A percentile compares a stretch with the other conserved stretches of the same genome.
Evolutionary conservation across 768 basidiomycete genomes (phyloP).

Genomic region (Strobilomyces echinocephalus): DNA sequence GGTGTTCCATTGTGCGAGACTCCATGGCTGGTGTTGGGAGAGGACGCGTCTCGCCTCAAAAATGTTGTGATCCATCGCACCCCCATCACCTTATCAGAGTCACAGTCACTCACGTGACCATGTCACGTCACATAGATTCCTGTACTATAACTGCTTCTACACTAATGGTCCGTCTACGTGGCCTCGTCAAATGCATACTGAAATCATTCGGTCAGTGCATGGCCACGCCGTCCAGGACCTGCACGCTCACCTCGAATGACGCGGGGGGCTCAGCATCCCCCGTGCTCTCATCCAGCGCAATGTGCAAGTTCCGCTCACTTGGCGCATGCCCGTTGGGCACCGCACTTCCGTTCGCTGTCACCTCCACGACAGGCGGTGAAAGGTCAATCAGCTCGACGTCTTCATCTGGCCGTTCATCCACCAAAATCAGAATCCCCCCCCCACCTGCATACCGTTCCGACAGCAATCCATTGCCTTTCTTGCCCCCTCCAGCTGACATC

Average conservation of each 20-base stretch:
- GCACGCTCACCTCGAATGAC: conserved; percentile 71
- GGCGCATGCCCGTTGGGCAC: conserved; percentile 23
- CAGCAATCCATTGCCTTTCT: conserved; percentile 31
- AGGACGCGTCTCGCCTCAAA: conserved; percentile 16
- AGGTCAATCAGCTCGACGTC: conserved; percentile 71
- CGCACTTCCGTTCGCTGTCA: conserved; percentile 26
- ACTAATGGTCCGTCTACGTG: conserved; percentile 26
- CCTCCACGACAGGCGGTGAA: conserved; percentile 35
- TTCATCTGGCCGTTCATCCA: conserved; percentile 67
- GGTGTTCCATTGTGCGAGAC: conserved; percentile 69
- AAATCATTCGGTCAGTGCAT: conserved; percentile 18
- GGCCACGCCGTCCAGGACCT: background rate
- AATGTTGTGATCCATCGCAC: background rate
- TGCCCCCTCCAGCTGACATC: conserved; percentile 18
- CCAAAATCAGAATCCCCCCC: conserved; percentile 82
- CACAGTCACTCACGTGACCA: conserved; percentile 20
- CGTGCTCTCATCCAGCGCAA: conserved; percentile 64
- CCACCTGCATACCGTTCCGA: conserved; percentile 71
- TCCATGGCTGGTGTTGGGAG: conserved; percentile 35
- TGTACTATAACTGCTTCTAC: background rate
- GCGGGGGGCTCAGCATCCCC: conserved; percentile 74
- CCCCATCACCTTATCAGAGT: conserved; percentile 26
- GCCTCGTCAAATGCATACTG: conserved; percentile 78
- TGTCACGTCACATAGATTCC: conserved; percentile 6
- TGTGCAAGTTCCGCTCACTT: conserved; percentile 41